These are phyloP conservation scores for Echeveria elegans DNA, from an alignment of 164 flowering plant species.

Conservation along the genomic window DNA sequence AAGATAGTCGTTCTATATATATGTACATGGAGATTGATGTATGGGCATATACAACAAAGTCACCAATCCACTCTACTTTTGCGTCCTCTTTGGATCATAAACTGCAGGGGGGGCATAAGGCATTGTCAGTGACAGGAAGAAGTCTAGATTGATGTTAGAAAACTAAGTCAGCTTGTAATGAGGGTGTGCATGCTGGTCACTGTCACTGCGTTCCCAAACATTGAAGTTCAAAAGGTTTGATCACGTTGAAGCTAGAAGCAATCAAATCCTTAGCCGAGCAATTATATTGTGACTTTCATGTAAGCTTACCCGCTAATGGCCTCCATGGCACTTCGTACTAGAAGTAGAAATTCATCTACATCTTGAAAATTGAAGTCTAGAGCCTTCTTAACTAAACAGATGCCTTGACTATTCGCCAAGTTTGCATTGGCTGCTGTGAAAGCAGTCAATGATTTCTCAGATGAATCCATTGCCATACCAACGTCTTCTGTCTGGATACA, in stretches of 20 bases:
- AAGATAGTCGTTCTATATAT: background rate
- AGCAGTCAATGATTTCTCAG: conserved; percentile 48
- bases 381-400: conserved; percentile 43
- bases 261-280: background rate
- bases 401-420: conserved; percentile 26
- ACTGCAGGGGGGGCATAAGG: background rate
- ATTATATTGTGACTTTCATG: background rate
- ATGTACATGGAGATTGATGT: background rate
- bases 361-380: conserved; percentile 79
- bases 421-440: conserved; percentile 41
- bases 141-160: background rate
- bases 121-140: background rate
- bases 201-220: background rate
- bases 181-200: background rate
- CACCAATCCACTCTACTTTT: background rate
- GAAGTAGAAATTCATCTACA: conserved; percentile 42
- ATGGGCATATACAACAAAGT: background rate
- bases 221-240: background rate
- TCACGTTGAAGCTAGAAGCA: background rate
- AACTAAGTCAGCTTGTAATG: background rate
- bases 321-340: conserved; percentile 59
- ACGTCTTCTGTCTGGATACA: conserved; percentile 56
- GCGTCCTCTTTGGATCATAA: background rate
- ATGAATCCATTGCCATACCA: conserved; percentile 72
- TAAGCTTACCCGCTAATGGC: conserved; percentile 23